Evolutionary conservation across 768 basidiomycete genomes (phyloP).

Genomic region (Lentinula guzmanii): DNA sequence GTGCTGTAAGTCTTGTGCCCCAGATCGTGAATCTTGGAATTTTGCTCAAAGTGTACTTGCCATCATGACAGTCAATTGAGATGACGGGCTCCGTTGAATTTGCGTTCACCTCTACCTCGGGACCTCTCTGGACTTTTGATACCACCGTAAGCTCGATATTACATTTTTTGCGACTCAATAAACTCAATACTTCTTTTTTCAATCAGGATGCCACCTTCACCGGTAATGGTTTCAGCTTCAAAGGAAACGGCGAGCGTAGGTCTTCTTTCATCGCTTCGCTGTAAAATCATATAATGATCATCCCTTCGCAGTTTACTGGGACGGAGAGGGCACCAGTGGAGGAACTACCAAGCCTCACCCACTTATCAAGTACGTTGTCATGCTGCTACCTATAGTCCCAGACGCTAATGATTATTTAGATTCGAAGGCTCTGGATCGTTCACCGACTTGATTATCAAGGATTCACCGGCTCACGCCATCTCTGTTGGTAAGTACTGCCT

Average conservation of each 20-base stretch:
- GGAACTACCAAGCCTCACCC: constrained; percentile 16
- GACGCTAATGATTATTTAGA: neutral
- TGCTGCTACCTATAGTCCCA: no score
- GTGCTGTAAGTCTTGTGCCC: neutral
- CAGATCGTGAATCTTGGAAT: neutral
- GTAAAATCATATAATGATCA: neutral
- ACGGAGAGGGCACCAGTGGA: constrained; percentile 15
- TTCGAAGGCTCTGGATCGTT: constrained; percentile 8
- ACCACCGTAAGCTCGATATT: neutral
- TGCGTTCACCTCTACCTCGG: neutral
- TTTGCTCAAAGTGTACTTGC: neutral
- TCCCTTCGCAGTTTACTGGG: constrained; percentile 10
- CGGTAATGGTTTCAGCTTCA: neutral
- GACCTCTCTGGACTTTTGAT: constrained; percentile 5
- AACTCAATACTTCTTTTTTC: neutral
- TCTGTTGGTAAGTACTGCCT: constrained; percentile 3
- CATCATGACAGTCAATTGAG: neutral
- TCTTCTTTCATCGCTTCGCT: neutral
- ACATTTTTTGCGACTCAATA: neutral
- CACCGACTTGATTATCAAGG: constrained; percentile 4
- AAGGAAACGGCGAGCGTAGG: neutral
- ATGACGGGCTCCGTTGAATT: constrained; percentile 4
- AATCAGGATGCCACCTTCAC: constrained; percentile 1
- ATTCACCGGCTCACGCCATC: constrained; percentile 9
- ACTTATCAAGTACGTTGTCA: neutral